These are phyloP conservation scores for Vanrija sp. DNA, from an alignment of 1,284 basidiomycete genomes.

Conservation along the genomic window DNA sequence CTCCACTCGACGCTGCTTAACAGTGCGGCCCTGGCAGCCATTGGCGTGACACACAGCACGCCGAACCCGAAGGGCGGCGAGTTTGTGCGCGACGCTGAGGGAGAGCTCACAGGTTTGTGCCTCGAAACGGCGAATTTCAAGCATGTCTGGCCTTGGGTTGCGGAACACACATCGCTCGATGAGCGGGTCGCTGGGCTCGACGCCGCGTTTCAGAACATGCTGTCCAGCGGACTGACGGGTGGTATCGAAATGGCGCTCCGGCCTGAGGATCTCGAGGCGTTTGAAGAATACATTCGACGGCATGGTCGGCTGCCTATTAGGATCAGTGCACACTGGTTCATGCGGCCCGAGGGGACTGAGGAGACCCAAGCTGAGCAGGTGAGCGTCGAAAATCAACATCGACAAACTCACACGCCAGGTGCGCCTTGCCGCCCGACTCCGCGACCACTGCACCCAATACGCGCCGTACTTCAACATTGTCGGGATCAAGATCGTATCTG, in stretches of 20 bases:
- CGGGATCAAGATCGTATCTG: slow-evolving; percentile 36
- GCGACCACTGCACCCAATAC: slow-evolving; percentile 9
- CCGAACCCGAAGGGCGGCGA: slow-evolving; percentile 24
- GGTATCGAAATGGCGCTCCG: slow-evolving; percentile 32
- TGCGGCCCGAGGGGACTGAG: slow-evolving; percentile 14
- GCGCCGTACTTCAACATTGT: slow-evolving; percentile 23
- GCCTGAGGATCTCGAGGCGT: slow-evolving; percentile 19
- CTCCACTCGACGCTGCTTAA: slow-evolving; percentile 33
- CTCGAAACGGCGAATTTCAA: slow-evolving; percentile 26
- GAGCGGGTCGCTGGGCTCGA: slow-evolving; percentile 17
- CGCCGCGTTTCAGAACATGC: slow-evolving; percentile 19
- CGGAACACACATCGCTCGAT: slow-evolving; percentile 13
- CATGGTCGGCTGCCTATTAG: slow-evolving; percentile 21
- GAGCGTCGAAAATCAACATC: no score
- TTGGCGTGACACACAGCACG: slow-evolving; percentile 22
- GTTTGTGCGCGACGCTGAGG: slow-evolving; percentile 26
- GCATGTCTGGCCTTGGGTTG: slow-evolving; percentile 31
- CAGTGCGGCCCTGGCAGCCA: slow-evolving; percentile 21
- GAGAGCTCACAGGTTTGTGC: slow-evolving; percentile 24
- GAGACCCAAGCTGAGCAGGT: slow-evolving; percentile 11
- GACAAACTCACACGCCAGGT: slow-evolving; percentile 4
- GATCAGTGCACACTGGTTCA: slow-evolving; percentile 23
- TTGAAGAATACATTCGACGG: slow-evolving; percentile 22
- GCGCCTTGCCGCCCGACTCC: slow-evolving; percentile 16
- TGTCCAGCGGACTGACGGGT: slow-evolving; percentile 26